Evolutionary conservation across 805 yeast species (phyloP).

Genomic region (Candida corydali): DNA sequence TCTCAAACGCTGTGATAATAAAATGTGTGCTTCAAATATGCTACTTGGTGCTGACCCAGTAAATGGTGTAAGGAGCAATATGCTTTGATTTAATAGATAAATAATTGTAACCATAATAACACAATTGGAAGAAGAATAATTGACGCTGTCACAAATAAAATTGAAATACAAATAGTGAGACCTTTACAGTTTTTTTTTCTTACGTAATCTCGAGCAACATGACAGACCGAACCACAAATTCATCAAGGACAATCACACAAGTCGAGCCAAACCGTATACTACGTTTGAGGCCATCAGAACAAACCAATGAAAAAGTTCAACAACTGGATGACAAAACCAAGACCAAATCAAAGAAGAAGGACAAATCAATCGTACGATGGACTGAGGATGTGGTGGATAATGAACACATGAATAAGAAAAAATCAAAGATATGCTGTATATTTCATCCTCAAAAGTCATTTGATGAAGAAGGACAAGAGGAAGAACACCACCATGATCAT

Average conservation of each 20-base stretch:
- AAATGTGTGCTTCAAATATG: no score
- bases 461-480: constrained; percentile 10
- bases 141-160: no score
- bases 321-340: not conserved
- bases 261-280: not conserved
- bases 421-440: constrained; percentile 86
- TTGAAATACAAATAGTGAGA: no score
- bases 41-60: no score
- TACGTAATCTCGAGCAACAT: no score
- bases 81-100: no score
- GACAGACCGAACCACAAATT: no score
- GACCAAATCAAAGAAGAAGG: constrained; percentile 18
- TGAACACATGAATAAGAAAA: constrained; percentile 83
- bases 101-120: no score
- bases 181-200: no score
- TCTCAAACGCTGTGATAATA: no score
- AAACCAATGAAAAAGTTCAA: not conserved
- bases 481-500: constrained; percentile 35
- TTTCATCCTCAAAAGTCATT: constrained; percentile 55
- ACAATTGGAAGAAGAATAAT: no score
- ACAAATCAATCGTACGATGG: constrained; percentile 74
- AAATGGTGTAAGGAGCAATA: no score
- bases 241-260: constrained; percentile 1
- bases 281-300: constrained; percentile 3
- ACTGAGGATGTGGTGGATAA: constrained; percentile 83